These are phyloP conservation scores for Zizania latifolia DNA, from an alignment of 176 grass and related monocot species.

Conservation along the genomic window DNA sequence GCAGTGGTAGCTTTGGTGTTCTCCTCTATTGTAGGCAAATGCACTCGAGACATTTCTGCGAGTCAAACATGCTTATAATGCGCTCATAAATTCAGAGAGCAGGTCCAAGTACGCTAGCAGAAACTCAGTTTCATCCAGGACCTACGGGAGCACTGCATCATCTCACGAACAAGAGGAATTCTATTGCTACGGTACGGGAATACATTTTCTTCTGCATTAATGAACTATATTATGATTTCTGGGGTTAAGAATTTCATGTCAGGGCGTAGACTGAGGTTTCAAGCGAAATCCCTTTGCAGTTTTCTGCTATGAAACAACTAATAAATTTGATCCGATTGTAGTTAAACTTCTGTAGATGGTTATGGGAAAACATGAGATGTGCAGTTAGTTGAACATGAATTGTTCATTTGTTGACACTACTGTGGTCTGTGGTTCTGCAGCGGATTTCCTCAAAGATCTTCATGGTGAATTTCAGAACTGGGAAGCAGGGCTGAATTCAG, in stretches of 20 bases:
- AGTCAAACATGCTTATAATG: slow-evolving; percentile 92
- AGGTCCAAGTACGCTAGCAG: slow-evolving; percentile 46
- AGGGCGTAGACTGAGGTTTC: not conserved
- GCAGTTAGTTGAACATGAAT: not conserved
- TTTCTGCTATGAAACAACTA: not conserved
- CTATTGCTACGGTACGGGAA: slow-evolving; percentile 69
- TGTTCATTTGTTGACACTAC: not conserved
- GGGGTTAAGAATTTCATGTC: not conserved
- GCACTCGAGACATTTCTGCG: slow-evolving; percentile 81
- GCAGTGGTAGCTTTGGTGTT: not conserved
- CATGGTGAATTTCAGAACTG: slow-evolving; percentile 85
- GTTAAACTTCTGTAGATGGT: not conserved
- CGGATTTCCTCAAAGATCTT: slow-evolving; percentile 70
- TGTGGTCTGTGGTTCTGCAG: slow-evolving; percentile 43
- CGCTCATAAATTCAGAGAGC: slow-evolving; percentile 67
- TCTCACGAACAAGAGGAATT: slow-evolving; percentile 48
- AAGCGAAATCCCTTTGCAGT: not conserved
- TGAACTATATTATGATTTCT: not conserved
- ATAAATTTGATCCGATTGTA: not conserved
- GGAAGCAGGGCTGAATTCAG: slow-evolving; percentile 64
- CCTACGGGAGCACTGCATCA: slow-evolving; percentile 9
- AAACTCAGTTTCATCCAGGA: slow-evolving; percentile 39
- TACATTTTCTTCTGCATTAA: slow-evolving; percentile 12
- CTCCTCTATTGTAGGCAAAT: slow-evolving; percentile 38
- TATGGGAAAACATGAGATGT: not conserved